These are phyloP conservation scores for Mycena amicta DNA, from an alignment of 768 basidiomycete species.

Conservation along the genomic window DNA sequence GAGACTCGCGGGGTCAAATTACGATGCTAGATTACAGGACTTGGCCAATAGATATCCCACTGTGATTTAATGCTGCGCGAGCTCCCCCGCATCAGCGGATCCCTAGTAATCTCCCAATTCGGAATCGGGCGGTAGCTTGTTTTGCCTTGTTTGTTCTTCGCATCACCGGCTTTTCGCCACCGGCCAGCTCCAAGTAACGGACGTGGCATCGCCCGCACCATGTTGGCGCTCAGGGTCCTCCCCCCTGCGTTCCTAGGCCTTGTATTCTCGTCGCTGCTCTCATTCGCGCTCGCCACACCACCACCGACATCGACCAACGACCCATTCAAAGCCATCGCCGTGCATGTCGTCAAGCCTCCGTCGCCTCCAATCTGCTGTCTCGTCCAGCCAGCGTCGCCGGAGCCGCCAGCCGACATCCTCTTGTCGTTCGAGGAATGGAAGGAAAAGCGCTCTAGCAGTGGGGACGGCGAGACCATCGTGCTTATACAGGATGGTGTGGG, in stretches of 20 bases:
- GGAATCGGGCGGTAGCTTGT: not conserved
- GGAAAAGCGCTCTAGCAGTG: slow-evolving; percentile 40
- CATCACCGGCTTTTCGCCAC: not conserved
- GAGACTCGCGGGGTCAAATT: not conserved
- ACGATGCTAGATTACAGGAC: not conserved
- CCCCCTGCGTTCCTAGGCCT: not conserved
- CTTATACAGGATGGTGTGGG: not conserved
- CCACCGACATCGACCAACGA: slow-evolving; percentile 41
- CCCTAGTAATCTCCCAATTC: not conserved
- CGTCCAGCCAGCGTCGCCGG: slow-evolving; percentile 50
- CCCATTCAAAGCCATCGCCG: slow-evolving; percentile 60
- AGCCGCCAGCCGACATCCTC: slow-evolving; percentile 59
- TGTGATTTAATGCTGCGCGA: not conserved
- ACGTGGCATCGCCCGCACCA: not conserved
- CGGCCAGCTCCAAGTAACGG: too few relatives aligned
- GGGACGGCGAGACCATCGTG: not conserved
- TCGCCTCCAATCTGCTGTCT: slow-evolving; percentile 72
- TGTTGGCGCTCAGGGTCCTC: not conserved
- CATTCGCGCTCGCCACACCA: not conserved
- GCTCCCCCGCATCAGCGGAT: not conserved
- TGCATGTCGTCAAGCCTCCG: slow-evolving; percentile 49
- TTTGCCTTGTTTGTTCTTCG: not conserved
- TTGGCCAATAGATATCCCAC: slow-evolving; percentile 5
- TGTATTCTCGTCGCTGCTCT: not conserved
- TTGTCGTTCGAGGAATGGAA: slow-evolving; percentile 92